Base-by-base conservation (phyloP, 139 green algal species). In the Spirogloea muscicola region DNA sequence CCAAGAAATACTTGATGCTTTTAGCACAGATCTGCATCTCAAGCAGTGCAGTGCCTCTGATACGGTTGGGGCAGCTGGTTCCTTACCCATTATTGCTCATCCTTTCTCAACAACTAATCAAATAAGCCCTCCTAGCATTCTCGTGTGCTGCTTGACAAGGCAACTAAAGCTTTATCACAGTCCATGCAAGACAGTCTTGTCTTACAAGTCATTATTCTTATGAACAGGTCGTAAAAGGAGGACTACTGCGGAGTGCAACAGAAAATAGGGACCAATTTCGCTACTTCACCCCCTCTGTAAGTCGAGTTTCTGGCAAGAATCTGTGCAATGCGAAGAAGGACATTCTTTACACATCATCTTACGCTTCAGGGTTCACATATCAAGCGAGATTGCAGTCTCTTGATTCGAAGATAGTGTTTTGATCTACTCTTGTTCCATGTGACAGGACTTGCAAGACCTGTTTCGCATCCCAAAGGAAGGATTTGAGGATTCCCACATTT, bases 241-340 rank as follows among this genome's bases (percentile, higher is more conserved):
- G 79, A 0, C 58, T 84, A 55, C 89, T 82, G 33, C 77, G 83
- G 27, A 86, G 84, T 1, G 91, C 87, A 41, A 92, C 84, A 4
- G 82, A 94, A 78, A 87, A 78, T 37, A 68, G 29, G 21, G 49
- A 76, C 25, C 29, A 76, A 3, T 36, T 76, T 49, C 67, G 67
- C 6, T 76, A 76, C 48, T 76, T 76, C 29, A 67, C 13, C 25
- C 16, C 31, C 38, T 40, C 39, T 27, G 65, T 74, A 9, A 71
- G 62, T 7, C 9, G 37, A 7, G 40, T n/a, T n/a, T n/a, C n/a
- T n/a, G n/a, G n/a, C n/a, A n/a, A n/a, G n/a, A n/a, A n/a, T n/a
- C 52, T 62, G 7, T 62, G 52, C 52, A 62, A 62, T 31, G 9
- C 52, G 21, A 21, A 55, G 46, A 21, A 31, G 46, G 21, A 55